A percentile compares a stretch with the other conserved stretches of the same genome.
Conservation (phyloP, 306 rosid species). For the Quercus glauca region DNA sequence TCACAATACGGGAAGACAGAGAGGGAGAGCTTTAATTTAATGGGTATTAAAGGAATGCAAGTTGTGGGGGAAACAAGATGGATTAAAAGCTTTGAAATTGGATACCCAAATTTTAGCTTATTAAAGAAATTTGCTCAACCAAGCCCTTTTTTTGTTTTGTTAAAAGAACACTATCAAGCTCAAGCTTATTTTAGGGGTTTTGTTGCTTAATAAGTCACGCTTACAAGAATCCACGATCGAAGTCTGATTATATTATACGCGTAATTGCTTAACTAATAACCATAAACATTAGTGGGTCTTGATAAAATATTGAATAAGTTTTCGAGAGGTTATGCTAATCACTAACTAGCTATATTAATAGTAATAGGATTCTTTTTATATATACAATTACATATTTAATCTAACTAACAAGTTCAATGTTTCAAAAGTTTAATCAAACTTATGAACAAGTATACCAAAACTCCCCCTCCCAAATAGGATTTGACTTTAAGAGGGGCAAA, state of each 20-base stretch:
- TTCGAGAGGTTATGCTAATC: not conserved
- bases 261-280: not conserved
- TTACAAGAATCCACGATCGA: not conserved
- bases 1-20: not conserved
- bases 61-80: too few relatives aligned
- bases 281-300: not conserved
- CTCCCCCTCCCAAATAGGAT: too few relatives aligned
- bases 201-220: not conserved
- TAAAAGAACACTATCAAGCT: not conserved
- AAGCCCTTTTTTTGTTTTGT: not conserved
- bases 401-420: too few relatives aligned
- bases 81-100: too few relatives aligned
- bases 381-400: too few relatives aligned
- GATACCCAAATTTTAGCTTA: too few relatives aligned
- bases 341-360: not conserved
- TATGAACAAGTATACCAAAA: too few relatives aligned
- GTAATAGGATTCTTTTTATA: not conserved
- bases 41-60: too few relatives aligned
- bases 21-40: not conserved
- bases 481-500: too few relatives aligned
- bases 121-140: too few relatives aligned
- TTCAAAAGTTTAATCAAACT: too few relatives aligned
- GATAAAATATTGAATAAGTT: not conserved
- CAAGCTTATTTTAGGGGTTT: not conserved
- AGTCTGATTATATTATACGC: not conserved